phyloP scores from a whole-genome alignment of 306 rosid genomes.

The Cotoneaster glaucophyllus region DNA sequence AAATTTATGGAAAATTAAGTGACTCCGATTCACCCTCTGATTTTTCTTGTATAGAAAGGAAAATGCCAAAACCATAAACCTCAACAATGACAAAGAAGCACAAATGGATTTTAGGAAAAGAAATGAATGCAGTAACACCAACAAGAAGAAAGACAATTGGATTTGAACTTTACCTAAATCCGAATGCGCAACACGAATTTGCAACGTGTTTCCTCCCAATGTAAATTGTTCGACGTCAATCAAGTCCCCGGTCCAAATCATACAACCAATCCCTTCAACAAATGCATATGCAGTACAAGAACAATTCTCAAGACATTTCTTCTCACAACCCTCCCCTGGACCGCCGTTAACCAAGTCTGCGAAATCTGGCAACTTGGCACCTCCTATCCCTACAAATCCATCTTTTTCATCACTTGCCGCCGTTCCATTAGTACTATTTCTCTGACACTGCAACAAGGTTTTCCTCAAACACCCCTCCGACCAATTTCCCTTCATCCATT shows the following conservation, averaged over 20 bases:
- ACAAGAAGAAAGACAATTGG: not conserved
- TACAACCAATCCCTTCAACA: conserved; percentile 60
- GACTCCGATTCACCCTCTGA: not conserved
- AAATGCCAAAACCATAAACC: not conserved
- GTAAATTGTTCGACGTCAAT: conserved; percentile 42
- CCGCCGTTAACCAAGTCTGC: conserved; percentile 6
- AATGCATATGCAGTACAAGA: conserved; percentile 57
- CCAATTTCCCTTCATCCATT: conserved; percentile 38
- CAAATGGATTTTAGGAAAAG: not conserved
- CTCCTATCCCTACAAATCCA: conserved; percentile 29
- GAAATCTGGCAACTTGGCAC: conserved; percentile 69
- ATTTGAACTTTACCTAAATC: conserved; percentile 30
- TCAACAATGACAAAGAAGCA: not conserved
- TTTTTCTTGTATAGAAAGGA: not conserved
- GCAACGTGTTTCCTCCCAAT: conserved; percentile 35
- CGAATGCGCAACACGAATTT: conserved; percentile 52
- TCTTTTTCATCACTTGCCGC: conserved; percentile 34
- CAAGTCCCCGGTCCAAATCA: conserved; percentile 50
- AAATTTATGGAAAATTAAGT: not conserved
- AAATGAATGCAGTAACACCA: not conserved
- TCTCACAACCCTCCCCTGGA: conserved; percentile 22
- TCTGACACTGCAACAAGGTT: conserved; percentile 35
- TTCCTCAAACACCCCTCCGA: conserved; percentile 61
- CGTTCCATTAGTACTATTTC: conserved; percentile 11
- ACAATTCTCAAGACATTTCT: conserved; percentile 28